phyloP scores from a whole-genome alignment of 345 rosid species.

The Carallia brachiata region DNA sequence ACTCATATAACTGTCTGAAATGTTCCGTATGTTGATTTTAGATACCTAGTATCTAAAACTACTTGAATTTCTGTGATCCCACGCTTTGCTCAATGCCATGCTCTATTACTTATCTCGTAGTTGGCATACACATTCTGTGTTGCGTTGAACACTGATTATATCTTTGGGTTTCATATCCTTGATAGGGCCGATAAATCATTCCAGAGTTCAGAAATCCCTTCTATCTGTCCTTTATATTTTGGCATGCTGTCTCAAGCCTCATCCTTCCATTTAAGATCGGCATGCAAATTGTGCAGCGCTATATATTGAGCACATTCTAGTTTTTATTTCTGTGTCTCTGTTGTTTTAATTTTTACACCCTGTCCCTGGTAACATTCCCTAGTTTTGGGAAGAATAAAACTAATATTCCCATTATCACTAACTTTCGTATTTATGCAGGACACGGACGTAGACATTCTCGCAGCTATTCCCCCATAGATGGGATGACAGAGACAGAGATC shows the following conservation, averaged over 20 bases:
- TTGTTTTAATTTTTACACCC: not conserved
- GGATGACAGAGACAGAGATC: constrained; percentile 34
- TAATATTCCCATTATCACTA: not conserved
- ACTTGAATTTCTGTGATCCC: too few relatives aligned
- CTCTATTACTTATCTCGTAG: too few relatives aligned
- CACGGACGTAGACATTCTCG: constrained; percentile 42
- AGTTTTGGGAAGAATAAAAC: not conserved
- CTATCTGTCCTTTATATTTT: not conserved
- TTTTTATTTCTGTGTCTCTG: not conserved
- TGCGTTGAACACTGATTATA: too few relatives aligned
- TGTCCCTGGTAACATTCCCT: too few relatives aligned
- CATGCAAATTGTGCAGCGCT: not conserved
- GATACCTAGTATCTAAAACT: too few relatives aligned
- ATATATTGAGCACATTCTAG: not conserved
- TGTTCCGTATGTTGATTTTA: too few relatives aligned
- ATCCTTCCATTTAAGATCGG: not conserved
- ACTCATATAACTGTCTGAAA: too few relatives aligned
- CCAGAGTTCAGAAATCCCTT: not conserved
- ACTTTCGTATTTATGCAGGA: constrained; percentile 25
- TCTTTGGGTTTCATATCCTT: too few relatives aligned
- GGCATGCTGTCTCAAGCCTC: not conserved
- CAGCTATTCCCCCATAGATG: constrained; percentile 51
- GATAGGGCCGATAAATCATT: too few relatives aligned
- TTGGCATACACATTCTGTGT: too few relatives aligned
- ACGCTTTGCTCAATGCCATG: too few relatives aligned